Evolutionary conservation across 139 green algal genomes (phyloP).

Genomic region (Chlamydomonas urium): DNA sequence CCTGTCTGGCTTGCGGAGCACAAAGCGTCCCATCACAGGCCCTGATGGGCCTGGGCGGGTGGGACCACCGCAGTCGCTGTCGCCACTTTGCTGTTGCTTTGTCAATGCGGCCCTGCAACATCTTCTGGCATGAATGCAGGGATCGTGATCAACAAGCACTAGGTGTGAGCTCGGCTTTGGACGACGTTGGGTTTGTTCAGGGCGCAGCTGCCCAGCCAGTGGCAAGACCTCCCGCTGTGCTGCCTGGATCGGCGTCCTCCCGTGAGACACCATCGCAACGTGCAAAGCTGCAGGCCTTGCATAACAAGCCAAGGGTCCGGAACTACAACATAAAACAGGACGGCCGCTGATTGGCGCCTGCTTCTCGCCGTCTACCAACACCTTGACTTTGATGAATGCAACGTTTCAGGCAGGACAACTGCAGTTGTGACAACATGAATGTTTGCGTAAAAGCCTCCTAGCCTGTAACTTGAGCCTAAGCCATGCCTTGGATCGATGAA

Average conservation of each 20-base stretch:
- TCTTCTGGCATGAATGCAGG: background rate
- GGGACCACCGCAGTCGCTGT: background rate
- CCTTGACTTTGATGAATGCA: no score
- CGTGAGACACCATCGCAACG: slow-evolving; percentile 17
- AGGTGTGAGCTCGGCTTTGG: background rate
- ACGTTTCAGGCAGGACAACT: no score
- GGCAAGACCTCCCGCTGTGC: background rate
- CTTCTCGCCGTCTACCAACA: no score
- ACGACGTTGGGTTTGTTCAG: background rate
- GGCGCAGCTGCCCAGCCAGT: background rate
- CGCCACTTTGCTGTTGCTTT: background rate
- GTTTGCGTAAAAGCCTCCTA: no score
- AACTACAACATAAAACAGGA: slow-evolving; percentile 31
- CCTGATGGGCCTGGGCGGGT: background rate
- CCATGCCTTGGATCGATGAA: no score
- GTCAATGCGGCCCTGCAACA: background rate
- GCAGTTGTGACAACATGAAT: no score
- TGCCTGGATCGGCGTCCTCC: slow-evolving; percentile 17
- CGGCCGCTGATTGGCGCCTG: slow-evolving; percentile 8
- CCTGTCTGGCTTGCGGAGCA: background rate
- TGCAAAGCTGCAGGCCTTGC: slow-evolving; percentile 1
- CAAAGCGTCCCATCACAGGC: background rate
- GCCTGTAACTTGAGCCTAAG: no score
- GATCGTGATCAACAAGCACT: background rate
- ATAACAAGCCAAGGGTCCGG: slow-evolving; percentile 20